These are phyloP conservation scores for Rhipidocladum racemiflorum DNA, from an alignment of 176 grass and related monocot species.

Conservation along the genomic window DNA sequence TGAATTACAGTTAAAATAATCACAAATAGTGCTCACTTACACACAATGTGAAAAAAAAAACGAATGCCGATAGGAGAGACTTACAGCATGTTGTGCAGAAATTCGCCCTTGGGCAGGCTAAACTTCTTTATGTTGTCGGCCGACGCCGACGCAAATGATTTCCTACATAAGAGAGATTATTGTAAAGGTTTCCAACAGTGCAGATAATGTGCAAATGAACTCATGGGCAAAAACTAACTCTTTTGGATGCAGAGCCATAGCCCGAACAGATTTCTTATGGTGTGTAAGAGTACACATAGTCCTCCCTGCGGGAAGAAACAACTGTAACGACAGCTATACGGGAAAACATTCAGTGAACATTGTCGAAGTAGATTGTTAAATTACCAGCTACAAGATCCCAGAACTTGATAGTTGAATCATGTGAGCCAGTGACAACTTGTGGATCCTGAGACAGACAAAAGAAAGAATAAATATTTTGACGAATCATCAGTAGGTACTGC, in stretches of 20 bases:
- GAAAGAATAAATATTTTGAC: neutral
- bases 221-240: slow-evolving; percentile 53
- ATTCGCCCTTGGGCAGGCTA: slow-evolving; percentile 88
- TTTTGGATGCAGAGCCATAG: slow-evolving; percentile 92
- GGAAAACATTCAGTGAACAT: neutral
- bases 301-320: slow-evolving; percentile 58
- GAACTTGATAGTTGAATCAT: slow-evolving; percentile 94
- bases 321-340: slow-evolving; percentile 22
- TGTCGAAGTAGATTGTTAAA: neutral
- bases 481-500: neutral
- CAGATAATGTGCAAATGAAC: slow-evolving; percentile 13
- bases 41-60: slow-evolving; percentile 1
- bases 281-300: slow-evolving; percentile 94
- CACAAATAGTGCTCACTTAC: neutral
- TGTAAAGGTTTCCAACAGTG: neutral
- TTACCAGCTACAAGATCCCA: slow-evolving; percentile 99
- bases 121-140: slow-evolving; percentile 99
- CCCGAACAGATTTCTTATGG: slow-evolving; percentile 95
- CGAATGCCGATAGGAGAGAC: slow-evolving; percentile 15
- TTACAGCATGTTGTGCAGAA: slow-evolving; percentile 97
- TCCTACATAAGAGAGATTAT: slow-evolving; percentile 46
- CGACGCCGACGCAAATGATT: slow-evolving; percentile 88
- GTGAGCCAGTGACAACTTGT: slow-evolving; percentile 97
- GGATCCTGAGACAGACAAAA: slow-evolving; percentile 63
- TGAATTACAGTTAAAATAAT: neutral